Percentiles rank a stretch among this genome's conserved stretches.
phyloP scores from a whole-genome alignment of 495 filamentous ascomycete species.

The Aspergillus mulundensis region DNA sequence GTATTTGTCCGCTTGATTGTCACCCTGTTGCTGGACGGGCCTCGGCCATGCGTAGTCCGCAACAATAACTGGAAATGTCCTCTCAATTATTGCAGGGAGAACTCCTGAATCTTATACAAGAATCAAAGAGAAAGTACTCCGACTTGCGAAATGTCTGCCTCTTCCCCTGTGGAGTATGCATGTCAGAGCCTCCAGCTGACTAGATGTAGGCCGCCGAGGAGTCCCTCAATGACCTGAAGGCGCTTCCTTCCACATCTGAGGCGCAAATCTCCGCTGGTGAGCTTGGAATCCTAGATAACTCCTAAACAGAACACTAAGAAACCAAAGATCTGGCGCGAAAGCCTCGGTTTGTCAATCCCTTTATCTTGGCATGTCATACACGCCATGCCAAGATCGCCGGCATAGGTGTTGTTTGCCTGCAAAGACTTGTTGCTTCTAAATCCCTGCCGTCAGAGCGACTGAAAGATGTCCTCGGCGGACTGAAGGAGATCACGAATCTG shows the following conservation, averaged over 20 bases:
- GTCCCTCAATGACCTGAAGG: conserved; percentile 84
- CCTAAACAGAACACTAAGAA: conserved; percentile 18
- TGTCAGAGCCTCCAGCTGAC: conserved; percentile 19
- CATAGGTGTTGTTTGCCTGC: conserved; percentile 81
- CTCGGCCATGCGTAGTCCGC: conserved; percentile 32
- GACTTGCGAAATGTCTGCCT: conserved; percentile 75
- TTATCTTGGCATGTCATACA: conserved; percentile 85
- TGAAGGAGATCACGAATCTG: conserved; percentile 72
- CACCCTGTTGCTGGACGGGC: conserved; percentile 8
- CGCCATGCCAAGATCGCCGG: conserved; percentile 84
- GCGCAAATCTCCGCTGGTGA: conserved; percentile 79
- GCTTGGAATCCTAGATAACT: conserved; percentile 9
- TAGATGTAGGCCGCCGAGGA: conserved; percentile 78
- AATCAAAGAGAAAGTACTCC: conserved; percentile 87
- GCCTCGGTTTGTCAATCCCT: conserved; percentile 82
- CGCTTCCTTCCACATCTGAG: conserved; percentile 70
- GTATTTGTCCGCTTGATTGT: conserved; percentile 11
- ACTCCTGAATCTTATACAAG: conserved; percentile 87
- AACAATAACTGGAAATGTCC: conserved; percentile 63
- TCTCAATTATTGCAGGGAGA: conserved; percentile 86
- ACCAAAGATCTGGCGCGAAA: conserved; percentile 73
- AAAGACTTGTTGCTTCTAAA: conserved; percentile 76
- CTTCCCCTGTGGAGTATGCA: conserved; percentile 1
- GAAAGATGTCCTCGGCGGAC: conserved; percentile 77
- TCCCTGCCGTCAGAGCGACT: conserved; percentile 70